phyloP scores from a whole-genome alignment of 352 stramenopile species.

The Pythium brachiatum region DNA sequence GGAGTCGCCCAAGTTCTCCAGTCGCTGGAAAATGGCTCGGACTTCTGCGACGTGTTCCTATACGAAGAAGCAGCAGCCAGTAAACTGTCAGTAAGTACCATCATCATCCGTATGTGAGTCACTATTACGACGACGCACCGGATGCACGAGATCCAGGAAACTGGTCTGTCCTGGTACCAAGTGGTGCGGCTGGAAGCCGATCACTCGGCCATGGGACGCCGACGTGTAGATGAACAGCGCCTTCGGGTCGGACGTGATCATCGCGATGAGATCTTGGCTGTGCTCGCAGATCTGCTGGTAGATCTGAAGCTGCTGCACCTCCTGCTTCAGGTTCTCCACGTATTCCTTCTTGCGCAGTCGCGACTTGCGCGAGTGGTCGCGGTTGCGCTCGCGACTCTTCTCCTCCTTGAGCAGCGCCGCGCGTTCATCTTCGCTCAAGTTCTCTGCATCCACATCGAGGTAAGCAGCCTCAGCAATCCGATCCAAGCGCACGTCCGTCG shows the following conservation, averaged over 20 bases:
- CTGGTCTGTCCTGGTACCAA: slow-evolving; percentile 70
- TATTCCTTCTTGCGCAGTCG: slow-evolving; percentile 94
- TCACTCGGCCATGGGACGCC: slow-evolving; percentile 61
- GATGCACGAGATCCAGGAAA: slow-evolving; percentile 84
- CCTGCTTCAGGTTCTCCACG: slow-evolving; percentile 91
- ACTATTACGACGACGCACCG: no score
- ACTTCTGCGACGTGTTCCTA: slow-evolving; percentile 63
- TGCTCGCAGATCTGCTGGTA: slow-evolving; percentile 86
- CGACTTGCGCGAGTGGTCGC: slow-evolving; percentile 95
- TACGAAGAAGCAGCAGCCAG: not conserved
- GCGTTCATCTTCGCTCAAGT: slow-evolving; percentile 79
- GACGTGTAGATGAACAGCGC: slow-evolving; percentile 69
- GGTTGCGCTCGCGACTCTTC: slow-evolving; percentile 90
- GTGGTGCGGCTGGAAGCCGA: slow-evolving; percentile 77
- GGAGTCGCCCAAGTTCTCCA: slow-evolving; percentile 61
- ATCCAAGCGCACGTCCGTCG: slow-evolving; percentile 11
- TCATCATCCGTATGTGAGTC: no score
- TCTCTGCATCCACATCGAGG: slow-evolving; percentile 39
- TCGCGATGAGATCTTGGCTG: slow-evolving; percentile 73
- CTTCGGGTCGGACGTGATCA: slow-evolving; percentile 62
- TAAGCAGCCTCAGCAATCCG: slow-evolving; percentile 7
- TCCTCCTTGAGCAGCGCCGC: slow-evolving; percentile 79
- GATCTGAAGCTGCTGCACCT: slow-evolving; percentile 79
- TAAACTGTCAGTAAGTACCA: no score
- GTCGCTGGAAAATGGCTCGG: slow-evolving; percentile 58